phyloP scores from a whole-genome alignment of 768 basidiomycete genomes.

The Zangia roseola region DNA sequence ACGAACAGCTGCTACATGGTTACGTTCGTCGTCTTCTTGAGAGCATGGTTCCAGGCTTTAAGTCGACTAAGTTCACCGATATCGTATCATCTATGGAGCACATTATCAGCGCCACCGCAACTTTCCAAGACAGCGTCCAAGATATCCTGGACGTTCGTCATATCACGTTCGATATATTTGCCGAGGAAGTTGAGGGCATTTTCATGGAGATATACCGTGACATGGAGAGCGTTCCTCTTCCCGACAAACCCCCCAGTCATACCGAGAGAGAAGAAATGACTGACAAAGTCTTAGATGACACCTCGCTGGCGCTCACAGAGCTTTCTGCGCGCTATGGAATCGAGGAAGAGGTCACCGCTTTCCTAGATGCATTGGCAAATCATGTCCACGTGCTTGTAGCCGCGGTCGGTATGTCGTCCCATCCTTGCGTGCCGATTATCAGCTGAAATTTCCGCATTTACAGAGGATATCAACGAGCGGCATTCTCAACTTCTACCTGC shows the following conservation, averaged over 20 bases:
- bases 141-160: constrained; percentile 4
- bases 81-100: constrained; percentile 1
- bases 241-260: constrained; percentile 2
- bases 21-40: constrained; percentile 7
- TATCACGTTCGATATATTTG: constrained; percentile 5
- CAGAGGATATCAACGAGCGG: not conserved
- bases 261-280: constrained; percentile 2
- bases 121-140: constrained; percentile 9
- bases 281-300: not conserved
- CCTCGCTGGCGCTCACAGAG: not conserved
- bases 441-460: no score
- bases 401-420: not conserved
- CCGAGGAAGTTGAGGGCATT: constrained; percentile 8
- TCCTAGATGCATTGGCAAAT: not conserved
- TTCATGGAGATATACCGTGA: constrained; percentile 6
- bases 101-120: constrained; percentile 11
- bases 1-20: not conserved
- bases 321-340: not conserved
- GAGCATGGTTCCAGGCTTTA: not conserved
- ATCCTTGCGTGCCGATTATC: no score
- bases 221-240: not conserved
- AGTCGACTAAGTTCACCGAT: constrained; percentile 8
- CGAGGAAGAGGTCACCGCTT: not conserved
- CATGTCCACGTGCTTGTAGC: not conserved
- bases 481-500: not conserved